Percentiles rank a stretch among this genome's conserved stretches.
Conservation (phyloP, 176 grass and related monocot species). For the Rhynchospora pubera region DNA sequence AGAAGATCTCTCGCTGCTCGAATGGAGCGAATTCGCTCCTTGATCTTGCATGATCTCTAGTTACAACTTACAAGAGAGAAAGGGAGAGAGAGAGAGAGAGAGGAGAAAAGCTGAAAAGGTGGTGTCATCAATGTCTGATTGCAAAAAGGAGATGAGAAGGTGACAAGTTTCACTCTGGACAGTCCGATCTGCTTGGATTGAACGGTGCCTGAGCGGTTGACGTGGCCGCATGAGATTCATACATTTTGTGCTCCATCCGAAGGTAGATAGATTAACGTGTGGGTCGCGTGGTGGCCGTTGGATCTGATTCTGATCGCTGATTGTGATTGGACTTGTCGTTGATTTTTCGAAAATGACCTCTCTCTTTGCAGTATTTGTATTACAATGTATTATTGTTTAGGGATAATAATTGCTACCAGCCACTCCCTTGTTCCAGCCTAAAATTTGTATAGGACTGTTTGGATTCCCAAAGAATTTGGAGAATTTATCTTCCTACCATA, state of each 20-base stretch:
- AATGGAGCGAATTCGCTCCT: constrained; percentile 63
- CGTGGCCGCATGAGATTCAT: constrained; percentile 29
- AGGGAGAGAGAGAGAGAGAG: constrained; percentile 25
- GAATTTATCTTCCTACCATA: too few relatives aligned
- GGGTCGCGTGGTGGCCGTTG: not conserved
- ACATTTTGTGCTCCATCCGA: constrained; percentile 17
- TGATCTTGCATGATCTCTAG: constrained; percentile 54
- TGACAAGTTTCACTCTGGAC: constrained; percentile 6
- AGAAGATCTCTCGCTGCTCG: constrained; percentile 86
- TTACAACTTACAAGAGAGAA: constrained; percentile 20
- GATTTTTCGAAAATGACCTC: not conserved
- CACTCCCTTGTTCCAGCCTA: too few relatives aligned
- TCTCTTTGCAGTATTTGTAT: not conserved
- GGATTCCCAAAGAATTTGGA: too few relatives aligned
- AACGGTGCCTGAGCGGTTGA: not conserved
- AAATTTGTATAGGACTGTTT: too few relatives aligned
- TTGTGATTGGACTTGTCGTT: not conserved
- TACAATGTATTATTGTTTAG: not conserved
- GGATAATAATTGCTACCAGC: too few relatives aligned
- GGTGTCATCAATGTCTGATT: not conserved
- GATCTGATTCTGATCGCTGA: not conserved
- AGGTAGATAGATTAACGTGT: constrained; percentile 13
- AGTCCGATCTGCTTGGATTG: constrained; percentile 36
- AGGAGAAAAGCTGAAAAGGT: not conserved
- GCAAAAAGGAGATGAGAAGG: constrained; percentile 6